Evolutionary conservation across 768 basidiomycete species (phyloP), one percentile per base, ranked within the genome.

Genomic region (Neoboletus subvelutipes): DNA sequence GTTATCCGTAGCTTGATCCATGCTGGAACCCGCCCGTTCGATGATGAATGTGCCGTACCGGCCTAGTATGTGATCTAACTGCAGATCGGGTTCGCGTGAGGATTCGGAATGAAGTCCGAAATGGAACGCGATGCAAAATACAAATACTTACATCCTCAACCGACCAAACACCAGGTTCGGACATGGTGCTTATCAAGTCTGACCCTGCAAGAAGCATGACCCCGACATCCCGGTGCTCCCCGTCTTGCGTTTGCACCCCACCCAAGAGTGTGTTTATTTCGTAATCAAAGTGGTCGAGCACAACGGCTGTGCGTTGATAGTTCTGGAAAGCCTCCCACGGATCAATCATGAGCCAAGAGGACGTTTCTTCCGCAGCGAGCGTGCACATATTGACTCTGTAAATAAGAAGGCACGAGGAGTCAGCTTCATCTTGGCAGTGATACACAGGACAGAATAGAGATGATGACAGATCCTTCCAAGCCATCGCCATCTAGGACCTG

Each of bases 191-290:
- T 73, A 98, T 98, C 65, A 99, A 79, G 75, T 99, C 97, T 12
- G 92, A 94, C n/a, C 97, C 97, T 5, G 97, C 97, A 52, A 99
- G 83, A 41, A 99, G 83, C 88, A 98, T 92, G 62, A 98, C 81
- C 60, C 87, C 87, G 61, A 91, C 87, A 67, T 81, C 77, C 59
- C 87, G 83, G 64, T 81, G 83, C 76, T 92, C 83, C 50, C 90
- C 88, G 69, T 88, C 87, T 62, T 83, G 80, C 4, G 85, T 85
- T 24, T 78, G 76, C 31, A 92, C 83, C 45, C 94, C 96, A 6
- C 94, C 93, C 24, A 87, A 76, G 39, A 86, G 79, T 7, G 82
- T 85, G 74, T 99, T 99, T 67, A 99, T 86, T 76, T 96, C 88
- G 68, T 94, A 82, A 70, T 98, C 91, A 70, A 98, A 95, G 70